Conservation (phyloP, 2,329 filamentous ascomycete genomes). For the Colletotrichum acutatum region DNA sequence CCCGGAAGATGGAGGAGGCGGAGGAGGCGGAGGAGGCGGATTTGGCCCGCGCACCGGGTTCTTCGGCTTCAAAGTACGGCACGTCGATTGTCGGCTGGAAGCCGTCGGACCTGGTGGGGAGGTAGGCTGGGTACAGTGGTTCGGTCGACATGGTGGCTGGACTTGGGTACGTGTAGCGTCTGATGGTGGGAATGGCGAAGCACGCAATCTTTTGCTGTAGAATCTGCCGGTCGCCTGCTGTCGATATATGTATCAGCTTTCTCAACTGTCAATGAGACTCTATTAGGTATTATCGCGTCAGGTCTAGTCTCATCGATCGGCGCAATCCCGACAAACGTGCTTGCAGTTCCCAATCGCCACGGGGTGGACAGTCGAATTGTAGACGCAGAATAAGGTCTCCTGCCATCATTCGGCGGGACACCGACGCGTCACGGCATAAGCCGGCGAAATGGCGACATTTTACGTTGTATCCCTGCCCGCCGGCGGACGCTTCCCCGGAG, state of each 20-base stretch:
- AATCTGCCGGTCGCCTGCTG: background rate
- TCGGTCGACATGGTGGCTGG: slow-evolving; percentile 39
- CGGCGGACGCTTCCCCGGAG: background rate
- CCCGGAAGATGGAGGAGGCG: slow-evolving; percentile 33
- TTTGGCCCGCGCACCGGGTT: slow-evolving; percentile 45
- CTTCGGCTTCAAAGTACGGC: slow-evolving; percentile 43
- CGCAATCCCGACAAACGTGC: background rate
- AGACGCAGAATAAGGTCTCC: background rate
- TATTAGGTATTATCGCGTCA: background rate
- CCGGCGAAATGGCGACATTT: slow-evolving; percentile 16
- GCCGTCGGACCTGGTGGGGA: slow-evolving; percentile 47
- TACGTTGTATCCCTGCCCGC: background rate
- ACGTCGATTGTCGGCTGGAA: slow-evolving; percentile 39
- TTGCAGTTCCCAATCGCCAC: background rate
- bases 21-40: slow-evolving; percentile 35
- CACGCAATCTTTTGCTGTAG: background rate
- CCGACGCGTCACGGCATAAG: slow-evolving; percentile 14
- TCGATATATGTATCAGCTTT: background rate
- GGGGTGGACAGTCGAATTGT: background rate
- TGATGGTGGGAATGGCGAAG: background rate
- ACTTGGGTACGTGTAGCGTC: background rate
- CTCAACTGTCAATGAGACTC: background rate
- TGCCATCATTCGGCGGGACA: background rate
- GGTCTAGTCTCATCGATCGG: background rate
- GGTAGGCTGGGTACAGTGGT: slow-evolving; percentile 46